Percentiles rank a stretch among this genome's conserved stretches.
Conservation (phyloP, 169 alveolate species). For the Plasmodium cynomolgi region DNA sequence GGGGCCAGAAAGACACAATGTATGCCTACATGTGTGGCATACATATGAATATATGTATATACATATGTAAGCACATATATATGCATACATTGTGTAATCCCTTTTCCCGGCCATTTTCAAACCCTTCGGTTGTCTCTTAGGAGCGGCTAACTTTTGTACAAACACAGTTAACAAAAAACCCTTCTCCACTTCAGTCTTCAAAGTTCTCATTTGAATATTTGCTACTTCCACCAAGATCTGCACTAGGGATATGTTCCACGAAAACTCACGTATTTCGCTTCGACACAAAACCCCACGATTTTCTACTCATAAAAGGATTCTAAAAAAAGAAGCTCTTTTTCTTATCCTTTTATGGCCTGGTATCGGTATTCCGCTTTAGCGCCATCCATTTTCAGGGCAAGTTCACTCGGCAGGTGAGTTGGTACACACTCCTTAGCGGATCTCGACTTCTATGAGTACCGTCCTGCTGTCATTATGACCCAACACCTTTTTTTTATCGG, state of each 20-base stretch:
- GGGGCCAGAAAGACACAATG: background rate
- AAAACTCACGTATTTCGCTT: conserved; percentile 93
- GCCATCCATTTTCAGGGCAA: conserved; percentile 94
- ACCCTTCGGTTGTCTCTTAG: conserved; percentile 90
- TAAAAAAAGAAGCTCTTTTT: conserved; percentile 74
- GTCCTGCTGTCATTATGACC: conserved; percentile 93
- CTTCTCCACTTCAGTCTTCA: conserved; percentile 96
- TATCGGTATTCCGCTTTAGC: conserved; percentile 93
- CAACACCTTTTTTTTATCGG: conserved; percentile 90
- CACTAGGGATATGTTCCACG: conserved; percentile 93
- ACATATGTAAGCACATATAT: background rate
- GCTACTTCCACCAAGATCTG: conserved; percentile 96
- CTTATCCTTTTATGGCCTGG: conserved; percentile 77
- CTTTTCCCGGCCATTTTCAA: conserved; percentile 33
- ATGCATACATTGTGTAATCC: conserved; percentile 37
- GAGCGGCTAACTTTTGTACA: conserved; percentile 94
- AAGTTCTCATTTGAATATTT: conserved; percentile 92
- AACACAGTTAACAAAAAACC: conserved; percentile 93
- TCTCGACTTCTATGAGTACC: conserved; percentile 94
- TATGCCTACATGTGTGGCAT: background rate
- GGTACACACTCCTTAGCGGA: conserved; percentile 95
- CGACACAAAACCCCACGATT: conserved; percentile 91
- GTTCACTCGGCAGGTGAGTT: conserved; percentile 94
- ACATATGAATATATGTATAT: background rate
- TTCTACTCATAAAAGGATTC: conserved; percentile 89